Base-by-base conservation (phyloP, 1,284 basidiomycete species). In the Boletus holoroseus region DNA sequence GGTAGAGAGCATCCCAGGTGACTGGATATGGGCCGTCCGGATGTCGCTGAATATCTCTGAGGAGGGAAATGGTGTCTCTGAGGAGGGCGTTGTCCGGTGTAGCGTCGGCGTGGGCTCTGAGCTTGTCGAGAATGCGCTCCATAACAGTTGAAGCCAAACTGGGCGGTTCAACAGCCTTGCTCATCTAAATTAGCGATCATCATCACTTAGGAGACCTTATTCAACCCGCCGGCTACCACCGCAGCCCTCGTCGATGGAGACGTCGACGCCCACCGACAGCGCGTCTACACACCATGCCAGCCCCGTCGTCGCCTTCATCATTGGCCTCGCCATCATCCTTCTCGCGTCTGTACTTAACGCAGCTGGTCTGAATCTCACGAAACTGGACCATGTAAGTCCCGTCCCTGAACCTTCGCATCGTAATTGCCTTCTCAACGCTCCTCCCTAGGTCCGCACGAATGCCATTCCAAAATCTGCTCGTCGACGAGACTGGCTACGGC, bases 281-380 rank as follows among this genome's bases (percentile, higher is more conserved):
- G 63, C 62, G 12, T 61, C 73, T 22, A 61, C 67, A 15, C 75
- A 70, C 53, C 71, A 74, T 63, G 73, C 64, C n/a, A 84, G 71
- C 62, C 75, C 87, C 15, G 79, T 85, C 53, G 76, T 85, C 30
- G 80, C 83, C 3, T 91, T 91, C 63, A 82, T 90, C 55, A 90
- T 90, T 54, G 88, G 89, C 7, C 78, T 92, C 49, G 69, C 81
- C 35, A 92, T 93, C 60, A 81, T 91, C 39, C 71, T 87, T 2
- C 72, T 87, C 13, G 86, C 91, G 0, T 88, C 85, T 7, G 77
- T 92, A 12, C 75, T 91, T 58, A 93, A 92, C 61, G 91, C 90
- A 36, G 87, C 85, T 1, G 90, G 91, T 20, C 73, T 92, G 41
- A 92, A 91, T 64, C 71, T 92, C 54, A 88, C 86, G 39, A 92